A percentile compares a stretch with the other conserved stretches of the same genome.
Evolutionary conservation across 1,284 basidiomycete species (phyloP).

Genomic region (Sporisorium scitamineum): DNA sequence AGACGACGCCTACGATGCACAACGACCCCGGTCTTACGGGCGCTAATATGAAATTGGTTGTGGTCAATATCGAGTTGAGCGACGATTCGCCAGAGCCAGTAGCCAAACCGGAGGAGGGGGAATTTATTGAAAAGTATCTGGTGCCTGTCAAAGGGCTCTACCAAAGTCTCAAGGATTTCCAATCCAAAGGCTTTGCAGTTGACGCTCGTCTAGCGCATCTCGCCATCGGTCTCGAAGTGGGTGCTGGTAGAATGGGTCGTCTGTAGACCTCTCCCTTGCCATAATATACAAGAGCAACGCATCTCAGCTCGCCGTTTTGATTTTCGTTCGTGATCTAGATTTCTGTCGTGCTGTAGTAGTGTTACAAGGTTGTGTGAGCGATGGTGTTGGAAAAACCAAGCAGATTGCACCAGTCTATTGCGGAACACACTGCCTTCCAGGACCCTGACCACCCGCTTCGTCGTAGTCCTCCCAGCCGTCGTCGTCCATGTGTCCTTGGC

Average conservation of each 20-base stretch:
- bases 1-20: constrained; percentile 56
- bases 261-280: constrained; percentile 12
- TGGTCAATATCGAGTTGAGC: constrained; percentile 59
- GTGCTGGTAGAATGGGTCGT: constrained; percentile 39
- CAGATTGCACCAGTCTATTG: constrained; percentile 20
- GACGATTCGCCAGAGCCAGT: constrained; percentile 64
- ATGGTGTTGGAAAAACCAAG: constrained; percentile 7
- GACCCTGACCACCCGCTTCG: constrained; percentile 45
- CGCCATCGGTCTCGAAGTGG: constrained; percentile 61
- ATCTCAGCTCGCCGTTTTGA: neutral
- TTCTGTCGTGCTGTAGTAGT: constrained; percentile 13
- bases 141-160: constrained; percentile 59
- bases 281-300: neutral
- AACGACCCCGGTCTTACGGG: constrained; percentile 65
- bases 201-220: constrained; percentile 66
- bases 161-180: constrained; percentile 53
- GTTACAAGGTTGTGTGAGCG: constrained; percentile 21
- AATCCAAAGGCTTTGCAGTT: constrained; percentile 56
- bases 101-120: constrained; percentile 66
- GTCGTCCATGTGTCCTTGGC: constrained; percentile 46
- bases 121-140: constrained; percentile 66
- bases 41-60: constrained; percentile 65
- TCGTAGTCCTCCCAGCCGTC: constrained; percentile 51
- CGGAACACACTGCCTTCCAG: constrained; percentile 61
- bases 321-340: neutral